Evolutionary conservation across 2,329 filamentous ascomycete genomes (phyloP), one percentile per base, ranked within the genome.

Genomic region (Trichoderma sp.): DNA sequence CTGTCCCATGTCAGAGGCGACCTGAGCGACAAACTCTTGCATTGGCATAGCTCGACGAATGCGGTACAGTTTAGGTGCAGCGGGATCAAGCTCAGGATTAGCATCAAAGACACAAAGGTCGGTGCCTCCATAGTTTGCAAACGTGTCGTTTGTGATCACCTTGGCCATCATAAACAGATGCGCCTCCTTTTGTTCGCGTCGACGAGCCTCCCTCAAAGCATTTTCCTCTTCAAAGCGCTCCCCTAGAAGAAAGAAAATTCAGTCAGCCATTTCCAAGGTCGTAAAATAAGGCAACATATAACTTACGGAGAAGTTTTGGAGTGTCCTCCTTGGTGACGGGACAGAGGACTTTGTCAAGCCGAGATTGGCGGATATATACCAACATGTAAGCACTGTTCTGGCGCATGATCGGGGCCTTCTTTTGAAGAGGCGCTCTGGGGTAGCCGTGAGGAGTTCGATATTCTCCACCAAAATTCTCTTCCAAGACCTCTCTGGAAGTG

Each of bases 401-500:
- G 69, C 90, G 86, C 82, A 91, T 87, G 76, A 89, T 81, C 1
- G 89, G 88, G 4, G 84, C 81, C 78, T 88, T 87, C 80, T 88
- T 90, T 64, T 86, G 84, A n/a, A 83, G 77, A 3, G 83, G 80
- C 3, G 83, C 78, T n/a, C 86, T 85, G 14, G 83, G 76, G 56
- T 82, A 82, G 11, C 85, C 84, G 69, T 85, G 85, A 1, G 85
- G 81, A 6, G 84, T 81, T 32, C 83, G 85, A 79, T 94, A 97
- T 78, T 97, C 94, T 69, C 96, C 96, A 58, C 96, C 96, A 81
- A 93, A 99, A 81, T 98, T 99, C 75, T 99, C 97, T 78, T 98
- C 96, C 36, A 98, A 84, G 0, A 97, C 95, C 80, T 99, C 96
- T 72, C 93, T 91, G 79, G 92, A 90, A 0, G 95, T 98, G 1